Evolutionary conservation across 2,329 filamentous ascomycete genomes (phyloP), one percentile per base, ranked within the genome.

Genomic region (Aspergillus texensis): DNA sequence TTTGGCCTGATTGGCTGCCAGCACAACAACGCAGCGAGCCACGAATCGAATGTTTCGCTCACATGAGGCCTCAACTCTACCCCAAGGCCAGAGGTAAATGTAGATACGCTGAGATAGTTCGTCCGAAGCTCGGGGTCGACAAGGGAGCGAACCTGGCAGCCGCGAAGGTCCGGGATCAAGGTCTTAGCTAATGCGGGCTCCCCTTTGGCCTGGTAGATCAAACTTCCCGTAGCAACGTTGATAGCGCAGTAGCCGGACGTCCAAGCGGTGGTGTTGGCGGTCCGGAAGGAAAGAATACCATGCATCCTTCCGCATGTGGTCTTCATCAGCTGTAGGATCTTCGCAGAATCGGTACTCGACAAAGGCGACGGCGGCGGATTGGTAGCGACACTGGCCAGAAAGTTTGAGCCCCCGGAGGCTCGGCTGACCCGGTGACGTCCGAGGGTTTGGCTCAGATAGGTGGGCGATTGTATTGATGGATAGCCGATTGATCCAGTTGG

Each of bases 281-380:
- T 79, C 56, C 81, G 77, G 69, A 83, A 84, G 45, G 80, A 84
- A n/a, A 84, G 77, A 57, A 84, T 83, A 30, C 82, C 82, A 70
- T 83, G 81, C 82, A 84, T 84, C 61, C 82, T 75, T 57, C 82
- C 82, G 70, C 81, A 83, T 3, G 82, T 83, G 26, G 81, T 83
- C 66, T 83, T 83, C 82, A 84, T 84, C 56, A 84, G 71, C 65
- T 83, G 79, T 54, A 84, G 68, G 39, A 84, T 82, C 65, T 81
- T 83, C 32, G 78, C 76, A 10, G 81, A 77, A 70, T 84, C 82
- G 34, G 78, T 75, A 66, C 78, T 80, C 2, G 79, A 75, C 28
- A 81, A 77, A 10, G 79, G 67, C 48, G 76, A 74, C 9, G 74
- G 64, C 21, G 68, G 67, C 59, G 70, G 73, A 46, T 69, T 71